Conservation (phyloP, 768 basidiomycete genomes). For the Russula emetica region DNA sequence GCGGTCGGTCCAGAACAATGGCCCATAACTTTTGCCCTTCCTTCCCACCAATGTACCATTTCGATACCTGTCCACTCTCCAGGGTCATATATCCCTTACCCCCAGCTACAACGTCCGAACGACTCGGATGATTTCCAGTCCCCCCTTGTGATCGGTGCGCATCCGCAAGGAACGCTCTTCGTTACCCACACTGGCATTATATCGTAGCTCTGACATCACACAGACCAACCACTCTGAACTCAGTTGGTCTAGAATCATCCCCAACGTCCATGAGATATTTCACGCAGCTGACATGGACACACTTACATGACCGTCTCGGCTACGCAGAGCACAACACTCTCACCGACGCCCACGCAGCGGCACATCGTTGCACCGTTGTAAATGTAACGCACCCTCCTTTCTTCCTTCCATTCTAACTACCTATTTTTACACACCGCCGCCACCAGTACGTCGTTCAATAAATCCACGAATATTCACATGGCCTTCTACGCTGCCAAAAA, state of each 20-base stretch:
- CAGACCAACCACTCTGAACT: neutral
- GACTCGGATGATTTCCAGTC: neutral
- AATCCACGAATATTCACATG: constrained; percentile 75
- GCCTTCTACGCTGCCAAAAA: constrained; percentile 77
- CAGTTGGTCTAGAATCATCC: neutral
- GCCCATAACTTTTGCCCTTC: neutral
- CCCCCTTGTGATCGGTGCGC: neutral
- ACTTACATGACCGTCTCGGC: neutral
- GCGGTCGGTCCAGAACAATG: neutral
- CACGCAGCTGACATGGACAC: neutral
- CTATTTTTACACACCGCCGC: constrained; percentile 20
- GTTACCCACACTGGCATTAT: neutral
- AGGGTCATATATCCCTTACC: neutral
- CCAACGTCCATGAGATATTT: neutral
- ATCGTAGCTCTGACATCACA: neutral
- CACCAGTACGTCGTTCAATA: constrained; percentile 64
- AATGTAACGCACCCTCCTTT: neutral
- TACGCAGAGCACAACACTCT: neutral
- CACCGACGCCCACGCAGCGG: neutral
- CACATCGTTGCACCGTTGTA: neutral
- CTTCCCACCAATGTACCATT: neutral
- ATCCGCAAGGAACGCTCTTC: neutral
- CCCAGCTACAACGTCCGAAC: neutral
- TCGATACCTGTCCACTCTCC: neutral
- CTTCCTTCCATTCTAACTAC: neutral